These are phyloP conservation scores for Malus sieversii DNA, from an alignment of 306 rosid genomes.

Conservation along the genomic window DNA sequence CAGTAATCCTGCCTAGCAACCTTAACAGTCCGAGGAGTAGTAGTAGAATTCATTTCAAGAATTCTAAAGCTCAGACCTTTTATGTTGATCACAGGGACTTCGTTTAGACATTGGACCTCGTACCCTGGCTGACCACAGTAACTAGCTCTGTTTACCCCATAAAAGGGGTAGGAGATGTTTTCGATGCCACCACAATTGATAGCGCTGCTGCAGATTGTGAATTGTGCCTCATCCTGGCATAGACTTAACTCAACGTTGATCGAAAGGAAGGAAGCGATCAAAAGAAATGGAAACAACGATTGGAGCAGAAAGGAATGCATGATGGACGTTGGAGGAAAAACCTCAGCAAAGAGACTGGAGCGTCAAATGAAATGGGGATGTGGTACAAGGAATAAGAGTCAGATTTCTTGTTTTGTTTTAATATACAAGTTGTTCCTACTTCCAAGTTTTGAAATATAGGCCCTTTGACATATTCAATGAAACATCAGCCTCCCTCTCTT, in stretches of 20 bases:
- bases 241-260: background rate
- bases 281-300: background rate
- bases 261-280: background rate
- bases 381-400: background rate
- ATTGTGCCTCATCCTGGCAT: background rate
- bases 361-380: background rate
- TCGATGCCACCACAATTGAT: background rate
- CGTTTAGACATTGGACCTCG: background rate
- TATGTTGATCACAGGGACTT: background rate
- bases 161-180: conserved; percentile 13
- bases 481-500: background rate
- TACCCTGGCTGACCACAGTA: conserved; percentile 13
- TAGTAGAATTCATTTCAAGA: background rate
- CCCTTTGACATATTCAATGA: background rate
- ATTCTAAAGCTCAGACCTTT: background rate
- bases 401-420: no score
- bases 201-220: background rate
- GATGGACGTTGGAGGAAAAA: background rate
- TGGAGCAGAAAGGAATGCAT: background rate
- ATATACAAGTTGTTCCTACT: background rate
- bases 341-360: background rate
- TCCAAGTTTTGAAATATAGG: background rate
- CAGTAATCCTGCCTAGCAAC: conserved; percentile 12
- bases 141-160: conserved; percentile 4
- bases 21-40: background rate